Base-by-base conservation (phyloP, 2,329 filamentous ascomycete genomes). In the Apiospora malaysiana region DNA sequence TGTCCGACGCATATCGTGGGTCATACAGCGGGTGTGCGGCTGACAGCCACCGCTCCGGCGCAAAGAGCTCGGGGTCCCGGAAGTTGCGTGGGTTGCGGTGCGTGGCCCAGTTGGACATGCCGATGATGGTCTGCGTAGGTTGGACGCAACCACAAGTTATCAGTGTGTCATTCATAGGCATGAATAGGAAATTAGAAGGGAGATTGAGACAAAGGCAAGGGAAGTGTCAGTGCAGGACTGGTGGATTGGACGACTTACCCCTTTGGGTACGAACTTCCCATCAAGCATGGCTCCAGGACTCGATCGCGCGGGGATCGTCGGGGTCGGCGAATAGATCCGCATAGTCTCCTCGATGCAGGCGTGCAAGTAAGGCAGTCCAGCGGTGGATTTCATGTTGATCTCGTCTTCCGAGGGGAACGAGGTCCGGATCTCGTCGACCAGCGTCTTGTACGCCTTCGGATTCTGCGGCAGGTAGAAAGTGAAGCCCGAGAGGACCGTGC, bases 101-200 rank as follows among this genome's bases (percentile, higher is more conserved):
- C 18, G 83, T 79, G 1, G 84, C 79, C 76, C 80, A 85, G 49
- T 87, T 85, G 51, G 82, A 80, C 0, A 86, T 78, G 0, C 81
- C 78, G 0, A 87, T 78, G 2, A 76, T 73, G 1, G 82, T 85
- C 84, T 71, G 49, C 6, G 16, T 4, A 9, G 1, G 14, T 5
- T 25, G 21, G 21, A 10, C 23, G n/a, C 1, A 10, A 45, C 10
- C 46, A 21, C 46, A 23, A 9, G 51, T 2, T 37, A 7, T 32
- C 10, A 21, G 51, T 2, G 32, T 4, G 6, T 32, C 32, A 6
- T 32, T 6, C 6, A 3, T 4, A 32, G 3, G 6, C 32, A 32
- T 6, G 32, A 32, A 14, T 0, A 5, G 12, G n/a, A 16, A 14
- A 47, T n/a, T n/a, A n/a, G n/a, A 51, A 16, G 10, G 10, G 4